These are phyloP conservation scores for Diplodia corticola DNA, from an alignment of 2,329 filamentous ascomycete genomes.

Conservation along the genomic window DNA sequence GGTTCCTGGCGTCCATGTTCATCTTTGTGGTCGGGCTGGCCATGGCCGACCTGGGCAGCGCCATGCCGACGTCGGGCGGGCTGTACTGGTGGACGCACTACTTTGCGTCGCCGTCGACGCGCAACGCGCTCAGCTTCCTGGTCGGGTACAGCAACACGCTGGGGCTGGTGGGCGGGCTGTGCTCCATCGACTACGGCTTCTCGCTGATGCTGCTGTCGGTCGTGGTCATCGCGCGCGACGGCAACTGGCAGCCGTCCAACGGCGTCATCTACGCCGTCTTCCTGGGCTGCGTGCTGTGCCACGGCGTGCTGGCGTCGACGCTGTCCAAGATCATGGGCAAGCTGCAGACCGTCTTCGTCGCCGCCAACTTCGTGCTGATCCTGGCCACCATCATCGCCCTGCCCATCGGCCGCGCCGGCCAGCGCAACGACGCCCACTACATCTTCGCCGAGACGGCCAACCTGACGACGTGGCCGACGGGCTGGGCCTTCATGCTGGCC, in stretches of 20 bases:
- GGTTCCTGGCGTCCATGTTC: slow-evolving; percentile 59
- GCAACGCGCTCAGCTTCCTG: slow-evolving; percentile 60
- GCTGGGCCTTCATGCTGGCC: slow-evolving; percentile 57
- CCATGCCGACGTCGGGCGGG: slow-evolving; percentile 61
- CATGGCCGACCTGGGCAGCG: slow-evolving; percentile 49
- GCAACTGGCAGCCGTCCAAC: slow-evolving; percentile 57
- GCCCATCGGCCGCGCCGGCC: slow-evolving; percentile 29
- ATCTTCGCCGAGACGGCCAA: slow-evolving; percentile 61
- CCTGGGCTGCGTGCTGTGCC: slow-evolving; percentile 54
- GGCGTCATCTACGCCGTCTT: slow-evolving; percentile 61
- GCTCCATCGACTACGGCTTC: slow-evolving; percentile 62
- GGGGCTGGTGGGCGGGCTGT: slow-evolving; percentile 61
- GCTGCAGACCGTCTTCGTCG: slow-evolving; percentile 58
- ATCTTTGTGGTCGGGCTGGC: slow-evolving; percentile 62
- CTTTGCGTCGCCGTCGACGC: slow-evolving; percentile 55
- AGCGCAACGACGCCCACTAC: slow-evolving; percentile 40
- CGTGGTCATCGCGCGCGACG: slow-evolving; percentile 58
- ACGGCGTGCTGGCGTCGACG: slow-evolving; percentile 56
- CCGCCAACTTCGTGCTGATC: slow-evolving; percentile 58
- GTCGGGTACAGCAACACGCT: slow-evolving; percentile 64
- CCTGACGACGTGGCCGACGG: slow-evolving; percentile 53
- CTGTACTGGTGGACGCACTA: slow-evolving; percentile 63
- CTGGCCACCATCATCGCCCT: slow-evolving; percentile 53
- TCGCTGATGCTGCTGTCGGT: slow-evolving; percentile 60
- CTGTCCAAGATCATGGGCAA: slow-evolving; percentile 59